Base-by-base conservation (phyloP, 257 asterid species). In the Scutellaria barbata region DNA sequence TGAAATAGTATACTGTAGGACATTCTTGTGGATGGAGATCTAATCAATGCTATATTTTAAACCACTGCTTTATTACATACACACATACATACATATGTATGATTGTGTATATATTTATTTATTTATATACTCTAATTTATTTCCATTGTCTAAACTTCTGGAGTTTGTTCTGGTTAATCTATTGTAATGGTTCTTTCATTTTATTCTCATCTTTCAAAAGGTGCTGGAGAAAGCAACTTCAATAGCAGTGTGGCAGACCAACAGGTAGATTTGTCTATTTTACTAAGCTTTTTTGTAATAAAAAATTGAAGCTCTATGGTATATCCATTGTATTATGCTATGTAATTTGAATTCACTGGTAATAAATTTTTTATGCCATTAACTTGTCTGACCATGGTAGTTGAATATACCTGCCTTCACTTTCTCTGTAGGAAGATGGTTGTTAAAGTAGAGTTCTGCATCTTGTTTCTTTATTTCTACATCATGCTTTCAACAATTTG, bases 221-320 rank as follows among this genome's bases (percentile, higher is more conserved):
- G 86, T 77, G 80, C 92, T 66, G 96, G 85, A 59, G 88, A 81
- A 51, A 82, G 83, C 82, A 94, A 96, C 87, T 94, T 94, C 78
- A 94, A 94, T 79, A 91, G 85, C 86, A 89, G 92, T 22, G 96
- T 94, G 71, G 96, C 97, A 59, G 97, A 85, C 77, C 85, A 89
- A 73, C 84, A 89, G 87, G 99, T 94, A 79, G 63, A 75, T 73
- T 74, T 69, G 25, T 48, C 66, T 46, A 6, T 50, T 66, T 50
- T 56, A 45, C 47, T 45, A 45, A 73, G 76, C 46, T 62, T 25
- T n/a, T 47, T 25, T 33, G 20, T 39, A 33, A 7, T 30, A 45
- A 59, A 59, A 45, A 16, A 8, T 16, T 17, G 43, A 45, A 16
- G 30, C 70, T 62, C 40, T 8, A 18, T 48, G 30, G 53, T 6